Evolutionary conservation across 2,329 filamentous ascomycete genomes (phyloP).

Genomic region (Ambrosiella cleistominuta): DNA sequence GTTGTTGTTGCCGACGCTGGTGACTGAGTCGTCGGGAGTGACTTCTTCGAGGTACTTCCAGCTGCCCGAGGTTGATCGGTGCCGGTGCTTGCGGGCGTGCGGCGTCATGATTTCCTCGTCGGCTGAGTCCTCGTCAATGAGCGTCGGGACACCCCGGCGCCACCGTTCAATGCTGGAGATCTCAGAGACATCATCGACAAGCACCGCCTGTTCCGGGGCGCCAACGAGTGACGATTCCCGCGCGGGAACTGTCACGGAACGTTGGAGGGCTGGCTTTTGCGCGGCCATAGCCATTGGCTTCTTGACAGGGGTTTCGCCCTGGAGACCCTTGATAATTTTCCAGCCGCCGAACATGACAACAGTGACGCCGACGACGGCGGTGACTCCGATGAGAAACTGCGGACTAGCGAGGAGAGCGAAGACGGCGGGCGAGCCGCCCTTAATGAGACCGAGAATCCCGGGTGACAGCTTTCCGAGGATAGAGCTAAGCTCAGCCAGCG

Average conservation of each 20-base stretch:
- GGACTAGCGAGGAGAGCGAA: conserved; percentile 76
- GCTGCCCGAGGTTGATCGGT: conserved; percentile 18
- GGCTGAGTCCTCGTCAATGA: conserved; percentile 23
- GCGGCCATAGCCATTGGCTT: conserved; percentile 16
- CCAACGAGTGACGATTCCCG: conserved; percentile 19
- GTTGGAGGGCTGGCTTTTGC: conserved; percentile 2
- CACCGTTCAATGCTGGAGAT: conserved; percentile 41
- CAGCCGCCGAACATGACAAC: conserved; percentile 91
- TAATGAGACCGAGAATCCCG: conserved; percentile 55
- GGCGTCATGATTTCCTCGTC: conserved; percentile 43
- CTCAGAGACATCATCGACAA: conserved; percentile 32
- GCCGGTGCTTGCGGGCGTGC: conserved; percentile 30
- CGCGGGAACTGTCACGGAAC: conserved; percentile 14
- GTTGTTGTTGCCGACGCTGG: conserved; percentile 15
- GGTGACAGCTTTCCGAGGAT: conserved; percentile 73
- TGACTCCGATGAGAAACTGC: conserved; percentile 85
- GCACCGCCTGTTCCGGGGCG: conserved; percentile 32
- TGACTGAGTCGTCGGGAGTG: conserved; percentile 17
- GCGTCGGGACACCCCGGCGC: conserved; percentile 30
- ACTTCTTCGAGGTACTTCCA: conserved; percentile 26
- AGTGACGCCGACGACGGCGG: conserved; percentile 79
- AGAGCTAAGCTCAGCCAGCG: conserved; percentile 76
- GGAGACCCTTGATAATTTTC: conserved; percentile 87
- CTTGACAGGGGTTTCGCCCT: conserved; percentile 21
- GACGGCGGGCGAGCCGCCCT: conserved; percentile 66